phyloP scores from a whole-genome alignment of 495 filamentous ascomycete species.

The Daldinia caldariorum region DNA sequence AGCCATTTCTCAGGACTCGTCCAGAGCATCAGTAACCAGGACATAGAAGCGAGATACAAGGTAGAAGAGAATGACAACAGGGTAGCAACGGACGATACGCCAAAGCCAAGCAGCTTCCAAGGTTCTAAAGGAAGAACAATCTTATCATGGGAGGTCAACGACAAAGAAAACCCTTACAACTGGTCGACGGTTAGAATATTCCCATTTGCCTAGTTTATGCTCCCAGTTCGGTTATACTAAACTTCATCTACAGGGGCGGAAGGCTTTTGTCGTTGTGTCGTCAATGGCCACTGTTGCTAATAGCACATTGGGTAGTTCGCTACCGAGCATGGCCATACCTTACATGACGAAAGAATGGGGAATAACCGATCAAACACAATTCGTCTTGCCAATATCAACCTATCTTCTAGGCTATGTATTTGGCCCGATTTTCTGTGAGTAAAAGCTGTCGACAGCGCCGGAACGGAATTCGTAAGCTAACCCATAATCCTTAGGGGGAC shows the following conservation, averaged over 20 bases:
- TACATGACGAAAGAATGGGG: slow-evolving; percentile 67
- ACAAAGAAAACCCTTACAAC: slow-evolving; percentile 66
- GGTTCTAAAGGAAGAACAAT: slow-evolving; percentile 50
- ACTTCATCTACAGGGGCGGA: slow-evolving; percentile 57
- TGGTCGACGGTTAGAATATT: slow-evolving; percentile 55
- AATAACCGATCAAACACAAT: slow-evolving; percentile 63
- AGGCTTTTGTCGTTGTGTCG: slow-evolving; percentile 64
- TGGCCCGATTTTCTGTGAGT: slow-evolving; percentile 53
- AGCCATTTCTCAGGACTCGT: slow-evolving; percentile 43
- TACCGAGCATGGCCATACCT: slow-evolving; percentile 70
- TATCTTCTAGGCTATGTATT: slow-evolving; percentile 77
- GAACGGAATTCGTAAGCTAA: slow-evolving; percentile 24
- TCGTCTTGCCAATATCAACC: slow-evolving; percentile 79
- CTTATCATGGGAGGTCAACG: slow-evolving; percentile 60
- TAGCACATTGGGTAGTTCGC: slow-evolving; percentile 74
- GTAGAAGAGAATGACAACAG: slow-evolving; percentile 52
- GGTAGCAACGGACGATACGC: slow-evolving; percentile 33
- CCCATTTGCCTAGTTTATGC: neutral
- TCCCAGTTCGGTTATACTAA: slow-evolving; percentile 11
- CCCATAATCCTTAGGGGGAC: slow-evolving; percentile 57
- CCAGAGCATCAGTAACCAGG: slow-evolving; percentile 50
- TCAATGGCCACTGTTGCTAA: slow-evolving; percentile 75
- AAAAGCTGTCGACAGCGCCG: neutral
- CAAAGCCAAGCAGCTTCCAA: slow-evolving; percentile 26
- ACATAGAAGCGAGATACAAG: slow-evolving; percentile 50